phyloP scores from a whole-genome alignment of 164 flowering plant species.

The Nelumbo lutea region DNA sequence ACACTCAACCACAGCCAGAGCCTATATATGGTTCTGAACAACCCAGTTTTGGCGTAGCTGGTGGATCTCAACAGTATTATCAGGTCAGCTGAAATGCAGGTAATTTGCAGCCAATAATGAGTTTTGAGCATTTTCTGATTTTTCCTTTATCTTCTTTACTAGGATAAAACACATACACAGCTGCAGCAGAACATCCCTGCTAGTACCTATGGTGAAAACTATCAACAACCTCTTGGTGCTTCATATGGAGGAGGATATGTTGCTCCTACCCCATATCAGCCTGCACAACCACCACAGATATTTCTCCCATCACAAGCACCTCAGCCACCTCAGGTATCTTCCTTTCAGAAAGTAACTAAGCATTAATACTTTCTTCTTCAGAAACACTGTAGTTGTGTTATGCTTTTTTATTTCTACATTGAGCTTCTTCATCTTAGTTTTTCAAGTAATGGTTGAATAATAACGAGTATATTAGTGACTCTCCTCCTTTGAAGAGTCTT shows the following conservation, averaged over 20 bases:
- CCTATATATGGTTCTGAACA: slow-evolving; percentile 36
- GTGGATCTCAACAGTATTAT: slow-evolving; percentile 46
- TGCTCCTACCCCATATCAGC: slow-evolving; percentile 47
- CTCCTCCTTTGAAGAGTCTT: too few relatives aligned
- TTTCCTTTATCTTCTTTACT: slow-evolving; percentile 7
- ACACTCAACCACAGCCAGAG: slow-evolving; percentile 31
- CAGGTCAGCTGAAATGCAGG: slow-evolving; percentile 34
- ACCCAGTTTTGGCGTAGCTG: slow-evolving; percentile 26
- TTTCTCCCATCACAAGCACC: slow-evolving; percentile 66
- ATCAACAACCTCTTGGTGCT: slow-evolving; percentile 44
- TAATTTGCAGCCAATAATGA: neutral
- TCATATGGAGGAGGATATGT: slow-evolving; percentile 44
- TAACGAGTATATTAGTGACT: too few relatives aligned
- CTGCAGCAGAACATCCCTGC: slow-evolving; percentile 35
- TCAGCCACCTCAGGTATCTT: slow-evolving; percentile 44
- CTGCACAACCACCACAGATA: slow-evolving; percentile 39
- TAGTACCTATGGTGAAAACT: slow-evolving; percentile 54
- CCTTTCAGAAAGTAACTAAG: neutral
- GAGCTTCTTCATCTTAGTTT: too few relatives aligned
- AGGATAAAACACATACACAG: slow-evolving; percentile 47
- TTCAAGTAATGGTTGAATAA: too few relatives aligned
- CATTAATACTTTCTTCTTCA: neutral
- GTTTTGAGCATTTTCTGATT: neutral
- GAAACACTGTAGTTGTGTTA: neutral
- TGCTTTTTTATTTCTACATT: neutral